Base-by-base conservation (phyloP, 2,329 filamentous ascomycete species). In the Pyrenophora tritici-repentis region DNA sequence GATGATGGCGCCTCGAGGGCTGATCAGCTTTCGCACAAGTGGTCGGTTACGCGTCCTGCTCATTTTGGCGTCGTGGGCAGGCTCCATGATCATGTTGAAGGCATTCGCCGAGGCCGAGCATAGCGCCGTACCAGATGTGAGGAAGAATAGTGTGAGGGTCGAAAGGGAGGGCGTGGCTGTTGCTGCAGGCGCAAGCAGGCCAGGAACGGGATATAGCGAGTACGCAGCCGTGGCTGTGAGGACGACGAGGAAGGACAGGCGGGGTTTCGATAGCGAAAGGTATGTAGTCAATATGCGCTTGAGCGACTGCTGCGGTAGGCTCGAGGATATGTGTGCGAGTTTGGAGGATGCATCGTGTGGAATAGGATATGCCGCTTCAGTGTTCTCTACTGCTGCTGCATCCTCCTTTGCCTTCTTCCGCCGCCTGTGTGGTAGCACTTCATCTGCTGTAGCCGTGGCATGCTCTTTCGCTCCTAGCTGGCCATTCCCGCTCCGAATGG, bases 51-150 rank as follows among this genome's bases (percentile, higher is more conserved):
- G 84, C 2, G 94, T 99, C n/a, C 94, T 86, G 31, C 84, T 86
- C 94, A 99, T 99, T 66, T 89, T 86, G 38, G 91, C 90, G 73
- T 99, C 94, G 68, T 92, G 92, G 53, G 86, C 81, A 8, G 87
- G 89, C 75, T 99, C 94, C 75, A 97, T 91, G 51, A 97, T 85
- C 94, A 99, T 99, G 75, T 99, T 99, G 60, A 97, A 81, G 1
- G 94, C 85, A 72, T 99, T 99, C 36, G 94, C 94, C 52, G 89
- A 90, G 36, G 92, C 91, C n/a, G 86, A 89, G 72, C 90, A 94
- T 16, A 97, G 81, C 4, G 92, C 86, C 0, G 94, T 97, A 53
- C 94, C 93, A 3, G 85, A 85, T 0, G 93, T 96, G 43, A 99
- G 85, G 78, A 96, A 97, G 43, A 95, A 81, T 14, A 97, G 86